These are phyloP conservation scores for Bryoerythrophyllum caledonicum DNA, from an alignment of 225 moss, liverwort and hornwort genomes.

Conservation along the genomic window DNA sequence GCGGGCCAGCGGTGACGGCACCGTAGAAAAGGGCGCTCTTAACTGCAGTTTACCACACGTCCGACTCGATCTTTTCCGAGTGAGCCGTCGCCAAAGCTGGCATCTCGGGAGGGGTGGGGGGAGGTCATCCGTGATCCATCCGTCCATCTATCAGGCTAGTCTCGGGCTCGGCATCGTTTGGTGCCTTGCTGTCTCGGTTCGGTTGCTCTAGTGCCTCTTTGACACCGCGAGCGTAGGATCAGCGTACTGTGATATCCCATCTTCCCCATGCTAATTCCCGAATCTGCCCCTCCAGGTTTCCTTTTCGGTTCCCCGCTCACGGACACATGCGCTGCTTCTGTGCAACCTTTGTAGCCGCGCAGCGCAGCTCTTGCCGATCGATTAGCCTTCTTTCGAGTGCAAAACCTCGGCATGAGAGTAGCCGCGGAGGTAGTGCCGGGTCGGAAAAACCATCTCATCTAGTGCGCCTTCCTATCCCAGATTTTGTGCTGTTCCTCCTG, in stretches of 20 bases:
- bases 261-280: conserved; percentile 26
- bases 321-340: conserved; percentile 45
- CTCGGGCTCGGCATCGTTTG: background rate
- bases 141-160: background rate
- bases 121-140: no score
- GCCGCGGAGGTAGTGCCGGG: conserved; percentile 21
- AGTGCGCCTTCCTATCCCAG: background rate
- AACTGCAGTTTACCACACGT: conserved; percentile 51
- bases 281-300: conserved; percentile 10
- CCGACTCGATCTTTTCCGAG: conserved; percentile 34
- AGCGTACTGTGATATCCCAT: background rate
- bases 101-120: no score
- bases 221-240: conserved; percentile 19
- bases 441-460: background rate
- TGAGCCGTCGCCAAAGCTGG: conserved; percentile 18
- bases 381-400: background rate
- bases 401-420: conserved; percentile 22
- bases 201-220: background rate
- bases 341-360: conserved; percentile 45
- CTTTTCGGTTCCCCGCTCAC: conserved; percentile 34
- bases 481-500: conserved; percentile 3
- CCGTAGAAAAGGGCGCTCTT: conserved; percentile 44
- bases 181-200: conserved; percentile 18
- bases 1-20: conserved; percentile 45
- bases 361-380: conserved; percentile 7